These are phyloP conservation scores for Oryza meridionalis DNA, from an alignment of 176 grass and related monocot genomes.

Conservation along the genomic window DNA sequence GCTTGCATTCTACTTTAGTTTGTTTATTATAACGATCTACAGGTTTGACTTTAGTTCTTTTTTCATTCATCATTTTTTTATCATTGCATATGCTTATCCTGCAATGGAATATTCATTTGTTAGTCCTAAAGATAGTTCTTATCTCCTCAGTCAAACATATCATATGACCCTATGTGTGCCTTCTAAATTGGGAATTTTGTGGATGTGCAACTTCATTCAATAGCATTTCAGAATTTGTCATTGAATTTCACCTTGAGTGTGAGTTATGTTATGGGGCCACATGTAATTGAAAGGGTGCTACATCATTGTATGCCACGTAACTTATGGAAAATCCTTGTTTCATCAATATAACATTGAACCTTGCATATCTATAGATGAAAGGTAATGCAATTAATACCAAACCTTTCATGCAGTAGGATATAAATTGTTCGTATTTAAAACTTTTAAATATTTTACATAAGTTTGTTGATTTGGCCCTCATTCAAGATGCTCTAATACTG, in stretches of 20 bases:
- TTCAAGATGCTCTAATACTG: constrained; percentile 12
- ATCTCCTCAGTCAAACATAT: not conserved
- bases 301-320: not conserved
- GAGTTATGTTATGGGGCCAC: not conserved
- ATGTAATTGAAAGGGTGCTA: not conserved
- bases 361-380: not conserved
- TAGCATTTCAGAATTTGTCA: not conserved
- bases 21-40: constrained; percentile 96
- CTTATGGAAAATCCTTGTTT: not conserved
- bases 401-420: constrained; percentile 3
- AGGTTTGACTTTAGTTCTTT: constrained; percentile 57
- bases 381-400: not conserved
- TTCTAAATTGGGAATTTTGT: not conserved
- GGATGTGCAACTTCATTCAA: not conserved
- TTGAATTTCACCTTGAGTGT: not conserved
- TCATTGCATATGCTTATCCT: constrained; percentile 20
- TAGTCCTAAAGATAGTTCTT: constrained; percentile 24
- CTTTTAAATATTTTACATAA: not conserved
- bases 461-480: not conserved
- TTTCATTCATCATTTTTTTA: not conserved
- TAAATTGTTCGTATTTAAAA: not conserved
- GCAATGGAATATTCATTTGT: constrained; percentile 9
- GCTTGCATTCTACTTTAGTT: constrained; percentile 80
- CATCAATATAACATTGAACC: not conserved
- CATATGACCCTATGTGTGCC: not conserved